A percentile compares a stretch with the other conserved stretches of the same genome.
phyloP scores from a whole-genome alignment of 1,284 basidiomycete genomes.

The Ceratobasidium sp. region DNA sequence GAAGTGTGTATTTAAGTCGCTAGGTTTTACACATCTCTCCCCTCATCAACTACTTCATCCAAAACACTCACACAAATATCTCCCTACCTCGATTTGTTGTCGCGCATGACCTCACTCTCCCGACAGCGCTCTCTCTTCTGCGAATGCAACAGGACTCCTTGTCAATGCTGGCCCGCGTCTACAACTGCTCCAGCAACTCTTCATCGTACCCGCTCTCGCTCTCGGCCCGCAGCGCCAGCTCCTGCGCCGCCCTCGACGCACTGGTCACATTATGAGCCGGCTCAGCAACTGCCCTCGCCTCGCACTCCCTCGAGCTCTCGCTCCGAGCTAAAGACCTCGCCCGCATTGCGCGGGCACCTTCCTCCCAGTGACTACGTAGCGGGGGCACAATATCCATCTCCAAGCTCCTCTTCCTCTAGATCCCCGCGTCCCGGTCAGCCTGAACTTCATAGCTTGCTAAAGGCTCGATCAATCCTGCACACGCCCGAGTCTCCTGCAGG shows the following conservation, averaged over 20 bases:
- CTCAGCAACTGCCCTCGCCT: conserved; percentile 14
- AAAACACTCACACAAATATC: neutral
- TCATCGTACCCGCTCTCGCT: conserved; percentile 1
- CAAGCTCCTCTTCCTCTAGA: neutral
- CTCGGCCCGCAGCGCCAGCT: neutral
- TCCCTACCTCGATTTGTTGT: neutral
- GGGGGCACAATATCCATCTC: neutral
- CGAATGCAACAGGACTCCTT: conserved; percentile 22
- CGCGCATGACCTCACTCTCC: conserved; percentile 17
- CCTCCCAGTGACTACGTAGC: conserved; percentile 3
- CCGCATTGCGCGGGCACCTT: conserved; percentile 1
- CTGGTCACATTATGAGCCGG: conserved; percentile 12
- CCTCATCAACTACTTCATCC: neutral
- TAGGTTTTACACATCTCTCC: neutral
- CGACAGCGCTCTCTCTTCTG: conserved; percentile 13
- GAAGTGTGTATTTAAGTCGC: neutral
- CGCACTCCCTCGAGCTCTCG: conserved; percentile 20
- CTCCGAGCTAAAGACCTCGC: neutral
- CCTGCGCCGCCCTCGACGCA: neutral
- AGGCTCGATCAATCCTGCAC: conserved; percentile 31
- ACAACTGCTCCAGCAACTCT: neutral
- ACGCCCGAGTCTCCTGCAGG: conserved; percentile 35
- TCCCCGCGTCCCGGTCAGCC: conserved; percentile 8
- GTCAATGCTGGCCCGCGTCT: conserved; percentile 4
- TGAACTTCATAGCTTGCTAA: conserved; percentile 23